These are phyloP conservation scores for Nemania bipapillata DNA, from an alignment of 2,329 filamentous ascomycete species.

Conservation along the genomic window DNA sequence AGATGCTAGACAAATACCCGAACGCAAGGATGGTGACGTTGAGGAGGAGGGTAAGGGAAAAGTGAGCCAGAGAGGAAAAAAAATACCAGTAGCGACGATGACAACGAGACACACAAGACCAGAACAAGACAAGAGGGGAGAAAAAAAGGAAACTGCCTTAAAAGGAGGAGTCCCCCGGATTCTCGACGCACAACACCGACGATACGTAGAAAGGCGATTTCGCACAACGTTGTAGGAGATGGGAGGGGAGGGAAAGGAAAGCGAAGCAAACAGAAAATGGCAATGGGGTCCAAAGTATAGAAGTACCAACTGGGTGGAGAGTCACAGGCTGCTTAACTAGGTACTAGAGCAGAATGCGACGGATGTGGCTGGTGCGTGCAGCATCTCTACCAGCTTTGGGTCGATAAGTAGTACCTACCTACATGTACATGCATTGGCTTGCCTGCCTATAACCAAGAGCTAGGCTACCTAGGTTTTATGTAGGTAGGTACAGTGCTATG, in stretches of 20 bases:
- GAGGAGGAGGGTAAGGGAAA: constrained; percentile 43
- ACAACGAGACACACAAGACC: constrained; percentile 48
- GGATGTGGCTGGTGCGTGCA: background rate
- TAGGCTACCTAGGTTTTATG: too few species aligned
- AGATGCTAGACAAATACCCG: constrained; percentile 36
- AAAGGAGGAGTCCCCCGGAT: constrained; percentile 55
- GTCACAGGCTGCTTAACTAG: constrained; percentile 31
- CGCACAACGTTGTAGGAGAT: constrained; percentile 51
- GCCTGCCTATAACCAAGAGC: background rate
- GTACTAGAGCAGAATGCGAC: background rate
- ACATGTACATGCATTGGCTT: constrained; percentile 2
- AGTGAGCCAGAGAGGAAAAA: constrained; percentile 48
- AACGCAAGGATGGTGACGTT: constrained; percentile 38
- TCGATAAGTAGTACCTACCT: background rate
- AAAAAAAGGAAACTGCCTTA: constrained; percentile 57
- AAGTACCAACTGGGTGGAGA: constrained; percentile 39
- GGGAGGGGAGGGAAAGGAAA: constrained; percentile 49
- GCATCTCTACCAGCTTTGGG: constrained; percentile 16
- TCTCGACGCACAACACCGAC: constrained; percentile 55
- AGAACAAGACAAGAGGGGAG: constrained; percentile 42
- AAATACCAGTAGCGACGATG: constrained; percentile 40
- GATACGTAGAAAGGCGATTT: constrained; percentile 51
- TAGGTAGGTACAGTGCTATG: background rate
- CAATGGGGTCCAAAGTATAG: constrained; percentile 42
- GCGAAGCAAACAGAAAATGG: constrained; percentile 45